Evolutionary conservation across 768 basidiomycete genomes (phyloP), one percentile per base, ranked within the genome.

Genomic region (Tylopilus rubrobrunneus): DNA sequence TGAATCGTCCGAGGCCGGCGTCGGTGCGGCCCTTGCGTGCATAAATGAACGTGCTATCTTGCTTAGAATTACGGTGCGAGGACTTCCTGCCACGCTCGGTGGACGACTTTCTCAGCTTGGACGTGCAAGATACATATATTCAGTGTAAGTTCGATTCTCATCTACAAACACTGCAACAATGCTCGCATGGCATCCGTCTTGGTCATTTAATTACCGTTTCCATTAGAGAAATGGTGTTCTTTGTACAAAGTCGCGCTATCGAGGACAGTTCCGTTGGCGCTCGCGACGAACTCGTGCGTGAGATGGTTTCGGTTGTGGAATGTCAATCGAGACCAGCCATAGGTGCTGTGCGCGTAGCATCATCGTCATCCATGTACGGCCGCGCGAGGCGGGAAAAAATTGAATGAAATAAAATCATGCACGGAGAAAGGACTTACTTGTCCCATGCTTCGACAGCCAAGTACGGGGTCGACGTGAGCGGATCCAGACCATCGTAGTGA

Each of bases 1-100:
- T 79, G 51, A 74, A 70, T 19, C 19, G 78, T 34, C 73, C 73
- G 11, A 72, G 68, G 40, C 73, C 67, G 31, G 68, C 67, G 36
- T 65, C 68, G 12, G 56, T 45, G 45, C 61, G 56, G 42, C 62
- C 69, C 10, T 53, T 69, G 23, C 64, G 67, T 44, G 63, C 51
- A 37, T 74, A 49, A 58, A 43, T 19, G 28, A 17, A 19, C 19
- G 23, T 11, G 15, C 37, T 46, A 42, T 44, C 19, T 23, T 41
- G 39, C 14, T 8, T 5, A 39, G 11, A 34, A 15, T 12, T 39
- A 39, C n/a, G 6, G 39, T 19, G n/a, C 39, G 9, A 8, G 10
- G 31, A 31, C 10, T 31, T 31, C 2, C 5, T 25, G 25, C 5
- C 31, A 31, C 19, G 19, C 10, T 37, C 5, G 17, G 15, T 17